Conservation (phyloP, 179 eudicot species). For the Beta corolliflora region DNA sequence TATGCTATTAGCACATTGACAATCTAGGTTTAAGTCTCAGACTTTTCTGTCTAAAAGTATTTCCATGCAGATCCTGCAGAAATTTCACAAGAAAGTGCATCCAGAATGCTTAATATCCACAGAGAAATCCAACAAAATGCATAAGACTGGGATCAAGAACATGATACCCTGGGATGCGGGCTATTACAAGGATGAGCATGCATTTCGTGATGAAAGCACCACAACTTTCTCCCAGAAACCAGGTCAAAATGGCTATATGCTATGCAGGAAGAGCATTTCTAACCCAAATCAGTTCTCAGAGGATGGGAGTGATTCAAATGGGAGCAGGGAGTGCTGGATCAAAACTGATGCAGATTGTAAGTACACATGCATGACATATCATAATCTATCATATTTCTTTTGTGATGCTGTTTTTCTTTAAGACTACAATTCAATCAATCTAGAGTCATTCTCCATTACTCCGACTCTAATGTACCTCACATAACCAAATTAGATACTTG, state of each 20-base stretch:
- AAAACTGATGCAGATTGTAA: conserved; percentile 92
- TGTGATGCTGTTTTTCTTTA: not conserved
- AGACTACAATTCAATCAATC: not conserved
- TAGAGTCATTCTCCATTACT: not conserved
- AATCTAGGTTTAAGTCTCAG: not conserved
- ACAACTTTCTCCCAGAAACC: conserved; percentile 37
- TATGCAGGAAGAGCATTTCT: conserved; percentile 38
- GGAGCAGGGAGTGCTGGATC: conserved; percentile 76
- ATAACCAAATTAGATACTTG: not conserved
- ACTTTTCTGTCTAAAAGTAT: not conserved
- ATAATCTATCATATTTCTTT: not conserved
- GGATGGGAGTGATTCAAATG: conserved; percentile 42
- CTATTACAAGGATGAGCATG: conserved; percentile 36
- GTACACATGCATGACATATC: conserved; percentile 24
- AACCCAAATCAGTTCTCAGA: conserved; percentile 39
- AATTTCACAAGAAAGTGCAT: conserved; percentile 82
- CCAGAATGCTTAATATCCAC: conserved; percentile 55
- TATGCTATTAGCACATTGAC: not conserved
- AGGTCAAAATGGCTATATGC: conserved; percentile 36
- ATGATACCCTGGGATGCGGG: conserved; percentile 33
- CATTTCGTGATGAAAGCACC: conserved; percentile 42
- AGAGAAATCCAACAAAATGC: conserved; percentile 38
- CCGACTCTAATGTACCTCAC: not conserved
- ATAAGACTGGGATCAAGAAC: conserved; percentile 38
- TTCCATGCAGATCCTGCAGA: conserved; percentile 58